These are phyloP conservation scores for Deinandra increscens DNA, from an alignment of 129 eudicot genomes.

Conservation along the genomic window DNA sequence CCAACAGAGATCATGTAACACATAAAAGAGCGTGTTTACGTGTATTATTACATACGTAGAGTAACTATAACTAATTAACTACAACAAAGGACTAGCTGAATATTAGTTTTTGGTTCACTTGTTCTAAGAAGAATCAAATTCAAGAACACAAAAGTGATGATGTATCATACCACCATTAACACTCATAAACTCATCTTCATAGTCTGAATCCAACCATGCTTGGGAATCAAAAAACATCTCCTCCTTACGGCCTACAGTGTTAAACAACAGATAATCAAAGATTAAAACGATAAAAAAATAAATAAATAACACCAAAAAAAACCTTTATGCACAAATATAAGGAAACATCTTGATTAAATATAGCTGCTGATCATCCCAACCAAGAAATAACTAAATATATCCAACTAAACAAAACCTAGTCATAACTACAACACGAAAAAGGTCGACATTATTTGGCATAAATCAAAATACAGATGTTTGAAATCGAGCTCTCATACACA, in stretches of 20 bases:
- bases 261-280: neutral
- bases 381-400: neutral
- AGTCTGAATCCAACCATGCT: constrained; percentile 70
- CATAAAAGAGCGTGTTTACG: neutral
- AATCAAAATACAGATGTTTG: too few relatives aligned
- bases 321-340: neutral
- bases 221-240: constrained; percentile 69
- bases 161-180: constrained; percentile 60
- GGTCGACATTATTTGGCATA: too few relatives aligned
- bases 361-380: too few relatives aligned
- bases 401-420: neutral
- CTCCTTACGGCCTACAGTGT: constrained; percentile 58
- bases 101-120: neutral
- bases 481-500: too few relatives aligned
- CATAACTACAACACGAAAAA: neutral
- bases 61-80: neutral
- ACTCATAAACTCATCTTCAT: constrained; percentile 60
- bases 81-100: neutral
- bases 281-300: neutral
- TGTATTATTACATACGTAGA: neutral
- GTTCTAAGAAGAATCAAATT: neutral
- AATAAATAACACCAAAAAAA: neutral
- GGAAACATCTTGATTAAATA: neutral
- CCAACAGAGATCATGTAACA: neutral
- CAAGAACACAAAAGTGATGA: constrained; percentile 1